Evolutionary conservation across 192 early-diverging fungal species (phyloP).

Genomic region (Mortierella hygrophila): DNA sequence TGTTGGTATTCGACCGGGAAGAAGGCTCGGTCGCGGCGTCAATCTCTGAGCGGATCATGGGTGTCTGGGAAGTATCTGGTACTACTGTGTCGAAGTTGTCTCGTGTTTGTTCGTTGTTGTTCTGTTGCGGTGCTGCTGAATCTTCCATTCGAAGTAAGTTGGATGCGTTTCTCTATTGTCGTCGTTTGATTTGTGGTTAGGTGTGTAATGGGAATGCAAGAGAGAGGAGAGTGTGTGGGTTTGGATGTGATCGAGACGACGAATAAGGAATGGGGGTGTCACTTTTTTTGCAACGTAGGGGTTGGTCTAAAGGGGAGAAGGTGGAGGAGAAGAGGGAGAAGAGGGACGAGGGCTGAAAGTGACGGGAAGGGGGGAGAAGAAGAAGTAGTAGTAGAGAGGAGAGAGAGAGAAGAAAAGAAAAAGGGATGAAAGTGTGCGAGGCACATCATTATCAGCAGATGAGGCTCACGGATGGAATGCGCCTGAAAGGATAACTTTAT

Average conservation of each 20-base stretch:
- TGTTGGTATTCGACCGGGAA: neutral
- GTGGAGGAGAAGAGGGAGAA: neutral
- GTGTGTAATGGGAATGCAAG: neutral
- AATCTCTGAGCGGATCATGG: neutral
- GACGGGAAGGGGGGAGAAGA: neutral
- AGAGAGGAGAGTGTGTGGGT: neutral
- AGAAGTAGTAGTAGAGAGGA: neutral
- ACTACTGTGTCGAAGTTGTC: neutral
- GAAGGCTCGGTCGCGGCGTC: neutral
- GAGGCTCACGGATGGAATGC: too few relatives aligned
- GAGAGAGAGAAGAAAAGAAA: neutral
- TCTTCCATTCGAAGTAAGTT: neutral
- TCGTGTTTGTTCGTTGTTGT: neutral
- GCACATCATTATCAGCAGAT: too few relatives aligned
- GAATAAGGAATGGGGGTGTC: neutral
- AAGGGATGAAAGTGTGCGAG: too few relatives aligned
- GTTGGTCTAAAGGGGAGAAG: neutral
- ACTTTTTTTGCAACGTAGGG: conserved; percentile 2
- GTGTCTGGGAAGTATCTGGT: neutral
- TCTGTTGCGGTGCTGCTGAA: neutral
- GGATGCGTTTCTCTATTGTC: neutral
- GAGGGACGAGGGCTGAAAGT: neutral
- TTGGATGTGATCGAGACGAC: neutral
- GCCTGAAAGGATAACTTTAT: too few relatives aligned
- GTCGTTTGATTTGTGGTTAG: too few relatives aligned